Base-by-base conservation (phyloP, 192 early-diverging fungal species). In the Chytriomyces hyalinus region DNA sequence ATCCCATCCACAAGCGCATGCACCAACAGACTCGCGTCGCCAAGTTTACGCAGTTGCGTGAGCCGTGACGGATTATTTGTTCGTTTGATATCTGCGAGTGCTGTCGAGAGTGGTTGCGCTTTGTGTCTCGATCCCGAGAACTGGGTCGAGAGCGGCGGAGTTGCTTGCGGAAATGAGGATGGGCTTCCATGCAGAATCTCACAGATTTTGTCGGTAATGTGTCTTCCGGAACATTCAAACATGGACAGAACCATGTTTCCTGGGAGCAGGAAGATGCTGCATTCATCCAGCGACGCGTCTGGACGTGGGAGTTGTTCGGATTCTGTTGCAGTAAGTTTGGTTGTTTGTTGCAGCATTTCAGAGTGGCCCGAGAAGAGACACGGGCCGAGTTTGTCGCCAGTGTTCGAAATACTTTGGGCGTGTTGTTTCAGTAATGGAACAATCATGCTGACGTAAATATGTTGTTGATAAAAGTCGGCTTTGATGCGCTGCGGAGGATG, bases 401-500 rank as follows among this genome's bases (percentile, higher is more conserved):
- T 43, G n/a, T 2, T 24, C 47, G 8, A 15, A 6, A 7, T 11
- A 6, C 53, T 43, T 17, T 53, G 11, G 22, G 17, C 17, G 36
- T 15, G 66, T n/a, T 17, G n/a, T 8, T 8, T 10, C n/a, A 73
- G 10, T 11, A 73, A 13, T 1, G 71, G 71, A n/a, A 73, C 8
- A 17, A 73, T 20, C 71, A 73, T 73, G 9, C 9, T 22, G 8
- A 62, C 61, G 26, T 73, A 73, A 2, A 62, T 10, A 8, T 62
- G 71, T 9, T 73, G 9, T 2, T 50, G 7, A 45, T 49, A 69
- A 51, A 70, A 69, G 53, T 76, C 75, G 65, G 65, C 75, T 49
- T 79, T 77, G 59, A 61, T 63, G 10, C 80, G 79, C 65, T 80
- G 78, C 1, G 80, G 80, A 1, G 61, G 47, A 60, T 82, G 80